Percentiles rank a stretch among this genome's conserved stretches.
phyloP scores from a whole-genome alignment of 768 basidiomycete species.

The Zangia roseola region DNA sequence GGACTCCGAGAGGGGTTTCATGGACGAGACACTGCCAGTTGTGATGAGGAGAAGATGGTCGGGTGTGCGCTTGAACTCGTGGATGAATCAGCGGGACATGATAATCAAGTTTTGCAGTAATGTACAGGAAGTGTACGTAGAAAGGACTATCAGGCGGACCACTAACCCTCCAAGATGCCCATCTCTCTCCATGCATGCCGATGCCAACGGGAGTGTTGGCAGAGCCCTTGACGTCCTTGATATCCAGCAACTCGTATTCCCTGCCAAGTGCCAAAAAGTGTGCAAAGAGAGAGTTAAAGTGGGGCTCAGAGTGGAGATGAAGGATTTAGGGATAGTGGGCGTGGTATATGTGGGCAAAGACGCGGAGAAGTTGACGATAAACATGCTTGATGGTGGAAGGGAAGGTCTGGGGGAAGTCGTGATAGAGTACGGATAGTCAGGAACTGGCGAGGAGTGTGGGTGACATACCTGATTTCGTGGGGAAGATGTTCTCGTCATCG shows the following conservation, averaged over 20 bases:
- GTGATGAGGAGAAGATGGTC: constrained; percentile 71
- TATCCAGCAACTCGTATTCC: constrained; percentile 89
- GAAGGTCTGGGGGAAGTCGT: constrained; percentile 84
- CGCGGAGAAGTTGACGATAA: constrained; percentile 93
- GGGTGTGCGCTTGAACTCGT: constrained; percentile 25
- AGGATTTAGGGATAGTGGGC: constrained; percentile 90
- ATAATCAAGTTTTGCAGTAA: not conserved
- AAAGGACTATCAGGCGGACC: not conserved
- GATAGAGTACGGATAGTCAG: constrained; percentile 38
- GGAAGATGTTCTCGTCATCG: constrained; percentile 93
- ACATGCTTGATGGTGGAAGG: constrained; percentile 90
- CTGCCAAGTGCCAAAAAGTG: constrained; percentile 96
- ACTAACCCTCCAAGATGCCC: constrained; percentile 58
- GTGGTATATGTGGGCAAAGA: constrained; percentile 97
- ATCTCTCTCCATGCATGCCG: constrained; percentile 82
- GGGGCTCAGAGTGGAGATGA: constrained; percentile 89
- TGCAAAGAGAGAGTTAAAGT: constrained; percentile 96
- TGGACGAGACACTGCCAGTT: constrained; percentile 93
- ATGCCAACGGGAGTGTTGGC: constrained; percentile 62
- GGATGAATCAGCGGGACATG: constrained; percentile 23
- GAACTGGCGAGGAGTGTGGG: not conserved
- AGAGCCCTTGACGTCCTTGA: constrained; percentile 82
- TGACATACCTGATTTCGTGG: constrained; percentile 81
- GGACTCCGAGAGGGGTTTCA: too few relatives aligned
- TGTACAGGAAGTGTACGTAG: constrained; percentile 13